Evolutionary conservation across 768 basidiomycete genomes (phyloP), one percentile per base, ranked within the genome.

Genomic region (Lactifluus volemus): DNA sequence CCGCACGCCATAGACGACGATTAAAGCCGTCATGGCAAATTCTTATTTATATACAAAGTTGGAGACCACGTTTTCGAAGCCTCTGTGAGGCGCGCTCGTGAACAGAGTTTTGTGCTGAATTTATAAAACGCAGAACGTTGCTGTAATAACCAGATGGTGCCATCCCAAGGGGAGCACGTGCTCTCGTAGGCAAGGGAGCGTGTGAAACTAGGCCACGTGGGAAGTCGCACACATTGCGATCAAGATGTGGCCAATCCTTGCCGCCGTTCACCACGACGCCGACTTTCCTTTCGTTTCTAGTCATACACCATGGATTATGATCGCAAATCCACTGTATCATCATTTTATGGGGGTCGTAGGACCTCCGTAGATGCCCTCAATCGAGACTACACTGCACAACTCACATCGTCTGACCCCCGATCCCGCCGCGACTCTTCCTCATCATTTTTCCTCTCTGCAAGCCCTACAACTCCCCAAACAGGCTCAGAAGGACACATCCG

Each of bases 251-350:
- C 38, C 48, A n/a, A 30, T 55, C 38, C 45, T 30, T 44, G 17
- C 47, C 41, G n/a, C 34, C 15, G 56, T 44, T 42, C 19, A 30
- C 47, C 21, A 58, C 56, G 52, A 58, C 61, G 47, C 52, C 52
- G n/a, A 63, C 61, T 32, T 36, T 54, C 51, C 36, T 36, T 61
- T 47, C 45, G 1, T 47, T 45, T 47, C 48, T 29, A 39, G 1
- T 14, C 15, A 15, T 49, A 25, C 7, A 42, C 29, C 55, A 89
- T 89, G 88, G 88, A 89, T 65, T 78, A 81, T 67, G 89, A 89
- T 74, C 80, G 86, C 69, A 88, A 86, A 73, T 89, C 89, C 5
- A 80, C 81, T 1, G 85, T 87, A 5, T 90, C 89, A 9, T 90
- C 88, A 4, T 91, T 89, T 77, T 90, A 89, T 64, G 85, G 83